Base-by-base conservation (phyloP, 192 early-diverging fungal species). In the Chytriomyces confervae region DNA sequence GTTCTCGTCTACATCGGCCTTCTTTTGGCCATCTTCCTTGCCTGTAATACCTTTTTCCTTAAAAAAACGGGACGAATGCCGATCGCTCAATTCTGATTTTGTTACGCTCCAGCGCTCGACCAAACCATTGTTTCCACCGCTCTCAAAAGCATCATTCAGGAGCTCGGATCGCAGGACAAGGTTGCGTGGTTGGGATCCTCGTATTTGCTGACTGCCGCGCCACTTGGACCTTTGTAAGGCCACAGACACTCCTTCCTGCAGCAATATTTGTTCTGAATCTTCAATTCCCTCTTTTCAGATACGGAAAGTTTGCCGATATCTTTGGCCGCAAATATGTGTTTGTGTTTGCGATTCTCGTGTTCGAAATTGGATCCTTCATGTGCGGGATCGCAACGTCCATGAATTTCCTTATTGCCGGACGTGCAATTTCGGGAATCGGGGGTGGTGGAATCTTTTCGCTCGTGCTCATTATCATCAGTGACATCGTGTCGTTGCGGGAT, bases 291-390 rank as follows among this genome's bases (percentile, higher is more conserved):
- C 16, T 3, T 57, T n/a, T 1, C 53, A 57, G 16, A 57, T 95
- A 95, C 81, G 94, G 91, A 62, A 93, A 94, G 76, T 87, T 97
- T 68, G 89, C 93, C 61, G 96, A 98, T 76, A 97, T 97, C 72
- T 93, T 96, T 83, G 96, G 95, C 27, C 89, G 95, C 46, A 93
- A 95, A 76, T 63, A n/a, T 3, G 88, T 89, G n/a, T 90, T 98
- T 45, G 70, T 96, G 0, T 86, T 89, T 47, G 92, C 94, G 2
- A 89, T 95, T 49, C 63, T 84, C 29, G 74, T 95, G 36, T 99
- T 99, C 79, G 87, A 91, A 68, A 62, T 92, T 7, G 96, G 96
- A 5, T 94, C 93, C 0, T 76, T 93, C 2, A 81, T 96, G n/a
- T 96, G 96, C 79, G 97, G 94, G 23, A 77, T 88, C 29, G 91